A percentile compares a stretch with the other conserved stretches of the same genome.
Conservation (phyloP, 176 grass and related monocot species). For the Bromus sterilis region DNA sequence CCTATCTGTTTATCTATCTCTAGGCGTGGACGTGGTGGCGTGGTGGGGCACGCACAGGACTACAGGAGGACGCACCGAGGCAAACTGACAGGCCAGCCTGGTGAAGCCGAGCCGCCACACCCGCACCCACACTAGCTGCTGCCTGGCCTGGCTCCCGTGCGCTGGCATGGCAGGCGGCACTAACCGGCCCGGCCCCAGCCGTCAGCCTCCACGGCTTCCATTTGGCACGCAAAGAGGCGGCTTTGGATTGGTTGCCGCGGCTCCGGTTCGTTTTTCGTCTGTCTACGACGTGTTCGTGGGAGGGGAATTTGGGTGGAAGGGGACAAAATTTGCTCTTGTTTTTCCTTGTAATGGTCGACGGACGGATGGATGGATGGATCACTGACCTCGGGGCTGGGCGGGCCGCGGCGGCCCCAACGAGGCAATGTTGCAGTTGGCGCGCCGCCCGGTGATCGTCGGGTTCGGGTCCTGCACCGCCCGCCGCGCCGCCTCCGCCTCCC, state of each 20-base stretch:
- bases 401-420: slow-evolving; percentile 63
- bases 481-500: slow-evolving; percentile 65
- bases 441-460: slow-evolving; percentile 77
- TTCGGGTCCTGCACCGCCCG: slow-evolving; percentile 75
- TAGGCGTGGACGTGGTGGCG: slow-evolving; percentile 9
- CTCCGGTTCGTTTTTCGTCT: background rate
- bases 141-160: background rate
- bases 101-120: background rate
- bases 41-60: background rate
- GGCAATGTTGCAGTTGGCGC: slow-evolving; percentile 99
- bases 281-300: background rate
- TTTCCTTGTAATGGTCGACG: background rate
- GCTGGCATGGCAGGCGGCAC: background rate
- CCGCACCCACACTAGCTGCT: background rate
- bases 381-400: slow-evolving; percentile 48
- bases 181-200: background rate
- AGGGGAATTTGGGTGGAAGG: background rate
- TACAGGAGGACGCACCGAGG: background rate
- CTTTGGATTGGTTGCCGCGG: background rate
- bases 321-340: background rate
- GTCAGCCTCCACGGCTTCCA: background rate
- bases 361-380: background rate
- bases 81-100: slow-evolving; percentile 46
- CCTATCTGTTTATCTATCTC: background rate
- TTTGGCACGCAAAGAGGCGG: background rate